phyloP scores from a whole-genome alignment of 1,284 basidiomycete species.

The Bjerkandera adusta region DNA sequence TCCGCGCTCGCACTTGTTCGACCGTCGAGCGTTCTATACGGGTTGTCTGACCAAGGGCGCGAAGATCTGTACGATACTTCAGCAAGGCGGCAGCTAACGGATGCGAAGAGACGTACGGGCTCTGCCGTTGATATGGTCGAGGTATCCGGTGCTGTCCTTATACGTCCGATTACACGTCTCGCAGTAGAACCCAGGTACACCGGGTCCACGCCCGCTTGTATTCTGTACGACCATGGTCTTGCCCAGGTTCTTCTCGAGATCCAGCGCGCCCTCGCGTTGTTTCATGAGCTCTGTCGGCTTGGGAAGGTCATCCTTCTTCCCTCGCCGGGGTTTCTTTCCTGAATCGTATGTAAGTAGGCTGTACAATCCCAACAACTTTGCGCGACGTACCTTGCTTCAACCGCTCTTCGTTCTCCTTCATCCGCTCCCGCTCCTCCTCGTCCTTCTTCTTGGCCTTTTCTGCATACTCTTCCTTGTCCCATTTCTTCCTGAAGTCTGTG shows the following conservation, averaged over 20 bases:
- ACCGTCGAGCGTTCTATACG: slow-evolving; percentile 88
- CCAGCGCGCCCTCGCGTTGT: slow-evolving; percentile 76
- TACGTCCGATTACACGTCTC: slow-evolving; percentile 88
- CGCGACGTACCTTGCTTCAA: slow-evolving; percentile 68
- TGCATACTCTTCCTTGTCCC: slow-evolving; percentile 84
- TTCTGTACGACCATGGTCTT: slow-evolving; percentile 93
- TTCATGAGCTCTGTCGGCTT: slow-evolving; percentile 91
- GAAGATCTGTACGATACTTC: slow-evolving; percentile 63
- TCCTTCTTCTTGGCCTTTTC: slow-evolving; percentile 76
- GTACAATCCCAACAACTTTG: neutral
- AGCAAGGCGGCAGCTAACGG: slow-evolving; percentile 12
- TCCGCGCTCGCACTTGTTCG: slow-evolving; percentile 87
- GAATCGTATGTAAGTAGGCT: slow-evolving; percentile 7
- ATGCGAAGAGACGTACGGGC: slow-evolving; percentile 68
- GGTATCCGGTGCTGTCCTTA: slow-evolving; percentile 90
- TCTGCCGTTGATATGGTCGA: slow-evolving; percentile 96
- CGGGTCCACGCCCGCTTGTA: slow-evolving; percentile 74
- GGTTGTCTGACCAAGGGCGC: slow-evolving; percentile 92
- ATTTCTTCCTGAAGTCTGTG: slow-evolving; percentile 80
- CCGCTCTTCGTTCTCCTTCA: slow-evolving; percentile 84
- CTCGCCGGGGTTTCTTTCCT: slow-evolving; percentile 81
- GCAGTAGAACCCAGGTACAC: slow-evolving; percentile 91
- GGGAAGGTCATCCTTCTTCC: slow-evolving; percentile 65
- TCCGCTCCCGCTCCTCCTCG: slow-evolving; percentile 72
- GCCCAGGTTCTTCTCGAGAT: slow-evolving; percentile 87